phyloP scores from a whole-genome alignment of 306 rosid species.

The Potentilla sterilis region DNA sequence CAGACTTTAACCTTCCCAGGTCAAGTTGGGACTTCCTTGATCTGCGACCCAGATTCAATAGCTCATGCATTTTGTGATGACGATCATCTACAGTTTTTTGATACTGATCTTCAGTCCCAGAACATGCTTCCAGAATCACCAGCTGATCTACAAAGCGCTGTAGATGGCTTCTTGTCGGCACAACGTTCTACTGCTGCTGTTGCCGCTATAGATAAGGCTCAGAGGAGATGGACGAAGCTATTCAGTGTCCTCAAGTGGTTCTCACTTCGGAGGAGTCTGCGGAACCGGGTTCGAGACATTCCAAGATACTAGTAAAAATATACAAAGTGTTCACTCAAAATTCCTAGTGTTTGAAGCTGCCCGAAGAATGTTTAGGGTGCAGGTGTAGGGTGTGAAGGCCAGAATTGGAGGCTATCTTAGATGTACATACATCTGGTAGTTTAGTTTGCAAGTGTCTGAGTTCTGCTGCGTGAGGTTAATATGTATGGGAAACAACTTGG shows the following conservation, averaged over 20 bases:
- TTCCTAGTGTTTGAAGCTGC: conserved; percentile 32
- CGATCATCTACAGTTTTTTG: conserved; percentile 65
- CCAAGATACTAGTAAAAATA: conserved; percentile 27
- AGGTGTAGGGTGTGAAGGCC: conserved; percentile 28
- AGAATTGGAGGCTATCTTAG: conserved; percentile 22
- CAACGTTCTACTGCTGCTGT: conserved; percentile 33
- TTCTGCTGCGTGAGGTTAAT: conserved; percentile 28
- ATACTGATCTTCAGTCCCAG: conserved; percentile 55
- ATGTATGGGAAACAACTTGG: too few relatives aligned
- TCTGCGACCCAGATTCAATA: conserved; percentile 61
- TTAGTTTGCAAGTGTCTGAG: conserved; percentile 23
- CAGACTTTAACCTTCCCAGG: conserved; percentile 52
- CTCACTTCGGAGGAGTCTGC: conserved; percentile 41
- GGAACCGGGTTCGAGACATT: conserved; percentile 26
- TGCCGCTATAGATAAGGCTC: conserved; percentile 48
- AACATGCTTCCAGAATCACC: conserved; percentile 39
- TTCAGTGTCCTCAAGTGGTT: conserved; percentile 81
- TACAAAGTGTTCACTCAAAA: conserved; percentile 8
- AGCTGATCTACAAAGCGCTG: conserved; percentile 60
- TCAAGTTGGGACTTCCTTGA: conserved; percentile 56
- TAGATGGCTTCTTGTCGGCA: conserved; percentile 43
- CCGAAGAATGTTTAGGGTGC: conserved; percentile 26
- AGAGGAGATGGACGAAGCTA: conserved; percentile 79
- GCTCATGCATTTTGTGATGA: conserved; percentile 58
- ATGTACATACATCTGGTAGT: conserved; percentile 48